These are phyloP conservation scores for Neoscytalidium dimidiatum DNA, from an alignment of 2,329 filamentous ascomycete genomes.

Conservation along the genomic window DNA sequence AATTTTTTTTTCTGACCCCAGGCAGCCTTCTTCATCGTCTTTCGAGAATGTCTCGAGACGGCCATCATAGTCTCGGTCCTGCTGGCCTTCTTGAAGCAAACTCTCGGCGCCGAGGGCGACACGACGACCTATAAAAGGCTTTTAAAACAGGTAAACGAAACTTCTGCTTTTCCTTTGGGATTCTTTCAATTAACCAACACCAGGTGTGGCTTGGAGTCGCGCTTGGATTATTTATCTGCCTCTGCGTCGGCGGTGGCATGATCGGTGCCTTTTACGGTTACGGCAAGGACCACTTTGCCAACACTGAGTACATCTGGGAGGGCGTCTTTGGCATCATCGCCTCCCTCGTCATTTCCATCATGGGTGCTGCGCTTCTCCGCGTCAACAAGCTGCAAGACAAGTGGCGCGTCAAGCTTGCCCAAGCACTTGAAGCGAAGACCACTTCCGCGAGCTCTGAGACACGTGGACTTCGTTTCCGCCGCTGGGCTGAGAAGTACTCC, in stretches of 20 bases:
- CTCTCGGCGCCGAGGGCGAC: conserved; percentile 67
- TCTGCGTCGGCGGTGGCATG: conserved; percentile 64
- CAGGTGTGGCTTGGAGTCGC: conserved; percentile 70
- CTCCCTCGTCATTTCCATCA: conserved; percentile 75
- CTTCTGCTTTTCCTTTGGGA: not conserved
- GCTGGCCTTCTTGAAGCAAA: conserved; percentile 81
- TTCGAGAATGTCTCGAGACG: conserved; percentile 81
- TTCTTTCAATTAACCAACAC: too few relatives aligned
- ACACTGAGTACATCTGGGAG: conserved; percentile 76
- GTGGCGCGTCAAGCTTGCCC: conserved; percentile 80
- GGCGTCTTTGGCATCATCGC: conserved; percentile 76
- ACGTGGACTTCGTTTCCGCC: conserved; percentile 53
- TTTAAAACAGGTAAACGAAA: conserved; percentile 58
- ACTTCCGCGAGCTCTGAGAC: conserved; percentile 29
- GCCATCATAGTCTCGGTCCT: conserved; percentile 86
- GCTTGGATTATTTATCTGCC: conserved; percentile 63
- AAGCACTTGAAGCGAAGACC: conserved; percentile 60
- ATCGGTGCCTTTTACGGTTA: conserved; percentile 74
- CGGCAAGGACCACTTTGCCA: conserved; percentile 66
- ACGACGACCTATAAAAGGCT: conserved; percentile 66
- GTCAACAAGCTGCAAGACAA: conserved; percentile 83
- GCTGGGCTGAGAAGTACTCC: conserved; percentile 74
- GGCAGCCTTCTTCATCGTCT: conserved; percentile 82
- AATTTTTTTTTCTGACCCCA: not conserved
- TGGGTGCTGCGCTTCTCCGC: conserved; percentile 78